These are phyloP conservation scores for Paraurostyla sp. DNA, from an alignment of 73 alveolate genomes.

Conservation along the genomic window DNA sequence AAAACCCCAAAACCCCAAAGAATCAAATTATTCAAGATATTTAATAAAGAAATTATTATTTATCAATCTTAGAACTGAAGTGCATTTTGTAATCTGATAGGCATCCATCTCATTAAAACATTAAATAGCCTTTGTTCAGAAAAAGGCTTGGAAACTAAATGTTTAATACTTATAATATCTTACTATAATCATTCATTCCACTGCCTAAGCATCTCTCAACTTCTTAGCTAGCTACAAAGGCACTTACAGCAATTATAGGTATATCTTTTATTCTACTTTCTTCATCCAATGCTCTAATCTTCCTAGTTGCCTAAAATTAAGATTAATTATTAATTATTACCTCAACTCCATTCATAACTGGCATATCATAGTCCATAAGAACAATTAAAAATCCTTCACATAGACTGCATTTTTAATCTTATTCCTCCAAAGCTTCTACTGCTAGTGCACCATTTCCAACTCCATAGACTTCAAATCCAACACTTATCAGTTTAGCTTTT, in stretches of 20 bases:
- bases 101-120: slow-evolving; percentile 32
- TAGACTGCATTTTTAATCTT: neutral
- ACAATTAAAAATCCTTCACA: slow-evolving; percentile 33
- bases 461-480: slow-evolving; percentile 7
- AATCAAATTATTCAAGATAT: too few species aligned
- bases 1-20: too few species aligned
- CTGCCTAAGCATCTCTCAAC: slow-evolving; percentile 17
- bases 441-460: slow-evolving; percentile 45
- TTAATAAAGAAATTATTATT: too few species aligned
- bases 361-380: slow-evolving; percentile 69
- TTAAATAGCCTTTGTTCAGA: neutral
- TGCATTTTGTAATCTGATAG: neutral
- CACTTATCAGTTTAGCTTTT: neutral
- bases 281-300: neutral
- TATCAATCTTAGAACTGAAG: too few species aligned
- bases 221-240: slow-evolving; percentile 47
- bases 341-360: slow-evolving; percentile 65
- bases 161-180: neutral
- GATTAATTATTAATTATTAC: neutral
- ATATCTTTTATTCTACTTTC: neutral
- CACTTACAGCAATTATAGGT: slow-evolving; percentile 42
- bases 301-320: slow-evolving; percentile 20
- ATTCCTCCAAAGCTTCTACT: slow-evolving; percentile 18
- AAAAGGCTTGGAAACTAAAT: slow-evolving; percentile 12
- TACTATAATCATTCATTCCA: slow-evolving; percentile 49